These are phyloP conservation scores for Malus hybrid DNA, from an alignment of 331 rosid species.

Conservation along the genomic window DNA sequence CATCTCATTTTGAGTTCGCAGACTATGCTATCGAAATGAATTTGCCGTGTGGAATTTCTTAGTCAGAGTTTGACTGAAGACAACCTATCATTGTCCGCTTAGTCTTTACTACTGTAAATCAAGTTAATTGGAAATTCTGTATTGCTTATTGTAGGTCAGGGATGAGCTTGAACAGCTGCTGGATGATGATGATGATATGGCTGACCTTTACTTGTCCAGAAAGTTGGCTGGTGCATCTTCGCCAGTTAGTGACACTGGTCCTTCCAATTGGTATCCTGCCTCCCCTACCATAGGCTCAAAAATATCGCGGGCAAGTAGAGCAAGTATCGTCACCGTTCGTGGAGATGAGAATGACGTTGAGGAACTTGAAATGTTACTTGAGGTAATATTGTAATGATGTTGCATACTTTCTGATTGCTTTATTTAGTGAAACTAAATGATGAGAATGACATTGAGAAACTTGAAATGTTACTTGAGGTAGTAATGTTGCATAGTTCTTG, in stretches of 20 bases:
- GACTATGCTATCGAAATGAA: not conserved
- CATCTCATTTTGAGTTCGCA: not conserved
- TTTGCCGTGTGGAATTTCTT: not conserved
- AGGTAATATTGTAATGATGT: conserved; percentile 60
- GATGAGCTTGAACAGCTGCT: conserved; percentile 88
- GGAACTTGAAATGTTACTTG: conserved; percentile 87
- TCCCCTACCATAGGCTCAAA: conserved; percentile 63
- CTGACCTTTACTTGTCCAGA: conserved; percentile 87
- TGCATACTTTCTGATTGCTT: not conserved
- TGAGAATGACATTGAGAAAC: too few relatives aligned
- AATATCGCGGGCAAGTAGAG: conserved; percentile 85
- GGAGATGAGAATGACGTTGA: conserved; percentile 75
- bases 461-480: too few relatives aligned
- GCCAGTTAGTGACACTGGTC: conserved; percentile 56
- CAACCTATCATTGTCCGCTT: not conserved
- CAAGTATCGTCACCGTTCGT: conserved; percentile 45
- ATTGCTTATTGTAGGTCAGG: conserved; percentile 43
- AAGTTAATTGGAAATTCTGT: not conserved
- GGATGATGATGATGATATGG: conserved; percentile 93
- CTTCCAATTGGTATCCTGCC: conserved; percentile 43
- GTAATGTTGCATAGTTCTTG: too few relatives aligned
- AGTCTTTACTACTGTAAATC: not conserved
- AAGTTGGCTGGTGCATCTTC: conserved; percentile 58
- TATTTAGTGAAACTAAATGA: not conserved
- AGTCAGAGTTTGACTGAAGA: not conserved